phyloP scores from a whole-genome alignment of 2,329 filamentous ascomycete genomes.

The Neopestalotiopsis rosae region DNA sequence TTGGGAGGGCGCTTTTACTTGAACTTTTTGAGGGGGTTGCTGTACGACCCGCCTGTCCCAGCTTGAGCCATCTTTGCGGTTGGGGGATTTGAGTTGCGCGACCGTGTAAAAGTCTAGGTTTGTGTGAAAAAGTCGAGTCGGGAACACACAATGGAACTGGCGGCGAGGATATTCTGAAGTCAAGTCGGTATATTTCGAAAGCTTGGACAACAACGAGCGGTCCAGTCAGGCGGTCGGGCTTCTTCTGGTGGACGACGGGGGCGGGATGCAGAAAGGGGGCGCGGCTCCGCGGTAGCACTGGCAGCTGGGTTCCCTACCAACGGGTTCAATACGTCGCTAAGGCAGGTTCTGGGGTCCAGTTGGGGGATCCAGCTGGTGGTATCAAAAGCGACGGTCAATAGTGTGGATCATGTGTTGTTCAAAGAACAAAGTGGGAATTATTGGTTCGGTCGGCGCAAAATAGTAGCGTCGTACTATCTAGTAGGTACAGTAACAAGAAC shows the following conservation, averaged over 20 bases:
- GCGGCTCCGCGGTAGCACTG: constrained; percentile 5
- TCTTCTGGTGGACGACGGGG: background rate
- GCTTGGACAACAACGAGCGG: background rate
- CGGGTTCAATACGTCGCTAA: background rate
- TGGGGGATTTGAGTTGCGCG: background rate
- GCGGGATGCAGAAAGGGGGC: constrained; percentile 17
- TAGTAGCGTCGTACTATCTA: background rate
- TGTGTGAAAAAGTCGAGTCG: background rate
- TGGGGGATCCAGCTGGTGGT: background rate
- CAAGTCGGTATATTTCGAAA: background rate
- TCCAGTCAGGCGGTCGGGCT: background rate
- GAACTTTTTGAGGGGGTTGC: constrained; percentile 99
- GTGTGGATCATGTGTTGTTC: constrained; percentile 3
- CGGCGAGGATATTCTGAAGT: background rate
- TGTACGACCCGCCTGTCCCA: constrained; percentile 80
- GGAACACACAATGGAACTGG: background rate
- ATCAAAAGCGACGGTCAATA: background rate
- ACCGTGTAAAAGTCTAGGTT: background rate
- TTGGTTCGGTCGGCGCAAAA: background rate
- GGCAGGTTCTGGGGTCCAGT: background rate
- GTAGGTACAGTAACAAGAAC: too few relatives aligned
- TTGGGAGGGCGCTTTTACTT: constrained; percentile 66
- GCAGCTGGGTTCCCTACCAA: background rate
- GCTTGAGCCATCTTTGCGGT: constrained; percentile 76
- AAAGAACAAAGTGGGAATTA: background rate